phyloP scores from a whole-genome alignment of 768 basidiomycete genomes.

The Lentinula edodes region DNA sequence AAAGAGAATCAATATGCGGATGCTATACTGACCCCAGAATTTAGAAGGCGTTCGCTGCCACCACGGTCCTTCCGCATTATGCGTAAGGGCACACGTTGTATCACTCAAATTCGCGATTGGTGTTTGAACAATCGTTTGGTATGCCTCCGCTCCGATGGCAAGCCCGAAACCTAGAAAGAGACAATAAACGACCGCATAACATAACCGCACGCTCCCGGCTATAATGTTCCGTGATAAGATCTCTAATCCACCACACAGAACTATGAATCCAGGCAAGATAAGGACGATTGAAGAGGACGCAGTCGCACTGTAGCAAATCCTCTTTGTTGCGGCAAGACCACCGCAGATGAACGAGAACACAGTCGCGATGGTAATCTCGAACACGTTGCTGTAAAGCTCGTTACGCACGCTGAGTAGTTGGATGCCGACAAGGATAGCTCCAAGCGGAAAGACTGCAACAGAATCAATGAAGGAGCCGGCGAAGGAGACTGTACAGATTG shows the following conservation, averaged over 20 bases:
- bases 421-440: conserved; percentile 65
- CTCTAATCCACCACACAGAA: conserved; percentile 71
- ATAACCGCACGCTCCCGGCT: conserved; percentile 77
- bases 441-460: conserved; percentile 67
- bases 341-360: conserved; percentile 77
- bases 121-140: conserved; percentile 46
- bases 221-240: conserved; percentile 77
- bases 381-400: conserved; percentile 76
- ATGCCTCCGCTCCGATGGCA: conserved; percentile 71
- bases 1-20: not conserved
- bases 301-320: conserved; percentile 78
- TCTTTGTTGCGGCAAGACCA: conserved; percentile 59
- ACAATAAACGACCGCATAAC: conserved; percentile 78
- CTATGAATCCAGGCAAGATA: conserved; percentile 74
- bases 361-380: conserved; percentile 78
- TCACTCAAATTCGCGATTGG: conserved; percentile 48
- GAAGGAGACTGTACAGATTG: conserved; percentile 72
- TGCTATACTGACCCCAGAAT: conserved; percentile 56
- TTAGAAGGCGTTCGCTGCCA: conserved; percentile 63
- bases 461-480: conserved; percentile 75
- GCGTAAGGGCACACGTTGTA: conserved; percentile 53
- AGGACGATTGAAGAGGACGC: conserved; percentile 74
- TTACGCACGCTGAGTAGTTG: conserved; percentile 70
- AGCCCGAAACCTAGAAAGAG: conserved; percentile 77
- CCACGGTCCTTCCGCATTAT: conserved; percentile 60